phyloP scores from a whole-genome alignment of 2,329 filamentous ascomycete species.

The Sporothrix euskadiensis region DNA sequence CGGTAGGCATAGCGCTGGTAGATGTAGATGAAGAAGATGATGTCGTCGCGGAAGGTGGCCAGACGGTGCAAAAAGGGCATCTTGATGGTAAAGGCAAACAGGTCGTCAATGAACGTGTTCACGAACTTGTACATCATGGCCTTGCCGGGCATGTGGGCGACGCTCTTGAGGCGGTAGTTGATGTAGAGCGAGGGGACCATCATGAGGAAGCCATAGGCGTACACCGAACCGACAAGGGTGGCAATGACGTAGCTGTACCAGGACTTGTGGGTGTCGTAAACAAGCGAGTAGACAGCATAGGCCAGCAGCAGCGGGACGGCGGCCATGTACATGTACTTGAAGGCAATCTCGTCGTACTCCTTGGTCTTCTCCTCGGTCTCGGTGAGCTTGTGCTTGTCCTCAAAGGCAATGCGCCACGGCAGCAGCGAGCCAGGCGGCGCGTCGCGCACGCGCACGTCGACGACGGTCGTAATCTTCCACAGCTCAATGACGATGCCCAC shows the following conservation, averaged over 20 bases:
- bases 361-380: conserved; percentile 98
- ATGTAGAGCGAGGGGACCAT: conserved; percentile 98
- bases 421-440: conserved; percentile 67
- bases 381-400: conserved; percentile 94
- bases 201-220: conserved; percentile 98
- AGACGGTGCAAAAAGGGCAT: conserved; percentile 94
- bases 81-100: conserved; percentile 99
- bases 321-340: conserved; percentile 92
- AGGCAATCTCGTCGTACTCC: conserved; percentile 96
- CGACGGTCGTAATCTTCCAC: conserved; percentile 97
- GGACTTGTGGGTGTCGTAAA: conserved; percentile 94
- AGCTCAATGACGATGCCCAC: conserved; percentile 69
- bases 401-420: conserved; percentile 80
- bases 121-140: conserved; percentile 98
- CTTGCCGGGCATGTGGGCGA: conserved; percentile 94
- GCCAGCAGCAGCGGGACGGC: conserved; percentile 86
- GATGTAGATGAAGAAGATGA: conserved; percentile 97
- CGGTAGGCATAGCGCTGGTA: conserved; percentile 95
- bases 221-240: conserved; percentile 92
- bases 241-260: conserved; percentile 98
- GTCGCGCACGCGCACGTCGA: conserved; percentile 79
- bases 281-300: conserved; percentile 86
- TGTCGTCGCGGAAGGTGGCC: conserved; percentile 87
- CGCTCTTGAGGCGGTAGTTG: conserved; percentile 94
- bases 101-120: conserved; percentile 97